Conservation (phyloP, 2,329 filamentous ascomycete genomes). For the Fusarium pseudocircinatum region DNA sequence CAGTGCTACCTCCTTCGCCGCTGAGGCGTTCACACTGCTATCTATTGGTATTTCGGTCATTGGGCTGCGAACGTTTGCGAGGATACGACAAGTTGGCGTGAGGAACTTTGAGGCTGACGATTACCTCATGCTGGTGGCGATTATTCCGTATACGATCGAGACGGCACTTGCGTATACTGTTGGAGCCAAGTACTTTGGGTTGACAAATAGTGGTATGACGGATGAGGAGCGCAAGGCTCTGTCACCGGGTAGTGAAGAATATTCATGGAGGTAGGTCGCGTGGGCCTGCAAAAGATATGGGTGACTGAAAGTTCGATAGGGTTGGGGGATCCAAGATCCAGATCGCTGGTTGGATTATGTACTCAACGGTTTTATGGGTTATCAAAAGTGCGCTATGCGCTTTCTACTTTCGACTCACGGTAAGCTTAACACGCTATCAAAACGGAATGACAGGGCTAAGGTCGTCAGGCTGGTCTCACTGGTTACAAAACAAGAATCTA, state of each 20-base stretch:
- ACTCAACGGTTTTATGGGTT: conserved; percentile 60
- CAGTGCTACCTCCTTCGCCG: conserved; percentile 21
- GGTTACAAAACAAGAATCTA: conserved; percentile 41
- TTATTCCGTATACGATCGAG: conserved; percentile 40
- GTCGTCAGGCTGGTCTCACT: conserved; percentile 34
- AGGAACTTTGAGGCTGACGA: conserved; percentile 57
- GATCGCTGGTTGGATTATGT: conserved; percentile 61
- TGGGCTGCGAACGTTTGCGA: conserved; percentile 57
- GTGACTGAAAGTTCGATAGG: conserved; percentile 43
- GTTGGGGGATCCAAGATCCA: conserved; percentile 64
- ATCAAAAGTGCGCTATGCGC: conserved; percentile 63
- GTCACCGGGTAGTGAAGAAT: conserved; percentile 54
- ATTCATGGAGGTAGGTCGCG: conserved; percentile 36
- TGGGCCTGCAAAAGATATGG: too few species aligned
- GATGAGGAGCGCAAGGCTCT: conserved; percentile 55
- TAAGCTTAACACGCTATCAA: conserved; percentile 30
- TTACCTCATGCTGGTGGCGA: conserved; percentile 50
- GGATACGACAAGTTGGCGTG: conserved; percentile 54
- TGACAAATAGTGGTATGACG: conserved; percentile 63
- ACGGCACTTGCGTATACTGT: conserved; percentile 49
- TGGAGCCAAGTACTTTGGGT: conserved; percentile 50
- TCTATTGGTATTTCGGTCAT: conserved; percentile 60
- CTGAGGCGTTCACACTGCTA: conserved; percentile 54
- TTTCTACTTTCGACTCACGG: conserved; percentile 62
- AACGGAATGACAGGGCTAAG: conserved; percentile 27